Evolutionary conservation across 2,329 filamentous ascomycete species (phyloP), one percentile per base, ranked within the genome.

Genomic region (Dothiorella sarmentorum): DNA sequence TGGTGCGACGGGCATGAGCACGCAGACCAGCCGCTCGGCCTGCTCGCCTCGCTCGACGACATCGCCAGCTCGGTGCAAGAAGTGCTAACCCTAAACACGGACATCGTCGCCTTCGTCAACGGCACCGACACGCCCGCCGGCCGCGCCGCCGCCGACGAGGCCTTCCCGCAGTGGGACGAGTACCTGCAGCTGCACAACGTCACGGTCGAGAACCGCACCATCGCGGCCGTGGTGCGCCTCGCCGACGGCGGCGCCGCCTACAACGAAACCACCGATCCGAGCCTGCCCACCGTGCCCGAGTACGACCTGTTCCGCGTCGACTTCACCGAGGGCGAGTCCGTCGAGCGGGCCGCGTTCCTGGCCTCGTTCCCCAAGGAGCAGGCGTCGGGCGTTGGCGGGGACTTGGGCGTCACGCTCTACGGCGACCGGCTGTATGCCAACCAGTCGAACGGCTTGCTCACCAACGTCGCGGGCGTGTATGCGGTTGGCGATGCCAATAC

Each of bases 1-100:
- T 53, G 49, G 49, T 53, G 49, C 49, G 49, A 53, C 35, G 49
- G 49, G 13, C 35, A 53, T 24, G 49, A 53, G 49, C 49, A 53
- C 49, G 24, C 24, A 7, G 49, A 53, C 49, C 49, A 53, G 24
- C 7, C 22, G 13, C 22, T 53, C n/a, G 49, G 49, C 11, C 35
- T 53, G n/a, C 4, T 53, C 3, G 17, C 7, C 1, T n/a, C 49
- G 2, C 24, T 53, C 13, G 5, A 27, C n/a, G 35, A 20, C 7
- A 24, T 37, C 6, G 22, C 49, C 2, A 27, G 22, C 35, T 27
- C 26, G 4, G n/a, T 53, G 11, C 49, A 38, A 13, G 49, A 53
- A 17, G 24, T 40, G 15, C 49, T 20, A 17, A 53, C 49, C 4
- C 49, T 53, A 4, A 53, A 53, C 49, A 9, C 2, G n/a, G 49